Base-by-base conservation (phyloP, 768 basidiomycete species). In the Collybia sordida region DNA sequence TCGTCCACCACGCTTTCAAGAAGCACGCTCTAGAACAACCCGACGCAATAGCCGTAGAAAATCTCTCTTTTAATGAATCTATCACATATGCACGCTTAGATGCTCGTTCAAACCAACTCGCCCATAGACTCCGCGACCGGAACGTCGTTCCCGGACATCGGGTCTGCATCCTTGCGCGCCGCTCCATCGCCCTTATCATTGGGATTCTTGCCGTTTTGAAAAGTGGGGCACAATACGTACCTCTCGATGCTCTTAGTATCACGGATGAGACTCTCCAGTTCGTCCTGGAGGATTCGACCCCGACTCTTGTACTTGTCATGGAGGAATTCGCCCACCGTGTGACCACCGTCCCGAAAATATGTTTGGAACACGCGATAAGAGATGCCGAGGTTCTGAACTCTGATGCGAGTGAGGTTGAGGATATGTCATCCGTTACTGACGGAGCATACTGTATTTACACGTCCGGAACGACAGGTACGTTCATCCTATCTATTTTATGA, bases 401-500 rank as follows among this genome's bases (percentile, higher is more conserved):
- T 47, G 45, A 31, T 31, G 9, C 11, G 6, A 31, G 60, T 15
- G 74, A 71, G 42, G 72, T 68, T 4, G 56, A 66, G 36, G 75
- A 79, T 54, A 45, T 63, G 43, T 69, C 71, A 18, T 64, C 63
- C 12, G 57, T 71, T 17, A 65, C 63, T 6, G 75, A 82, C 53
- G 73, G 76, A 24, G 75, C 72, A 8, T 83, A 83, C 63, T 75
- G 82, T 34, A 83, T 85, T 37, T 85, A 82, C 61, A 85, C 82
- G 9, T 80, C 79, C 37, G 82, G 82, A 79, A 60, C 45, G 71
- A 59, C 50, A 38, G 36, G 51, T 46, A 56, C 22, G 53, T 42
- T 44, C 34, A 31, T 34, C 34, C 28, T 22, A 9, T 12, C 9
- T 19, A 8, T 6, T 12, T 28, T 57, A 23, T 51, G 47, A 24